phyloP scores from a whole-genome alignment of 140 eudicot genomes.

The Anethum foeniculum region DNA sequence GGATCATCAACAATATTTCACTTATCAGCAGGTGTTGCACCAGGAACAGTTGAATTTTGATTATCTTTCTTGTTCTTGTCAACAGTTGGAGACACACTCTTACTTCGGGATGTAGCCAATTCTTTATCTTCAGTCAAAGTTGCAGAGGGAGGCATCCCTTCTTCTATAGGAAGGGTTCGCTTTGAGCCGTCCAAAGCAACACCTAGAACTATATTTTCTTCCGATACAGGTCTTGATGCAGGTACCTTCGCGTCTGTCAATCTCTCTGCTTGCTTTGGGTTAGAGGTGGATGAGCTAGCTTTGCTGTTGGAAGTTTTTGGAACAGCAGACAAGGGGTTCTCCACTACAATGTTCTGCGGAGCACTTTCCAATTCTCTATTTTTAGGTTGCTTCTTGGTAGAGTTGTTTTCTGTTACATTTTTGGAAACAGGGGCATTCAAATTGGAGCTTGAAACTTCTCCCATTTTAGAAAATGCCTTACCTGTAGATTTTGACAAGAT shows the following conservation, averaged over 20 bases:
- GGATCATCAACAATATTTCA: constrained; percentile 14
- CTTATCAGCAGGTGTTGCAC: constrained; percentile 30
- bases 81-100: constrained; percentile 23
- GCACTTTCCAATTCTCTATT: constrained; percentile 13
- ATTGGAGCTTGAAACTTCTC: constrained; percentile 11
- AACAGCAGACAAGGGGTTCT: not conserved
- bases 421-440: not conserved
- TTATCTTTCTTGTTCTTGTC: constrained; percentile 60
- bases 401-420: constrained; percentile 5
- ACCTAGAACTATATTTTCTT: constrained; percentile 83
- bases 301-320: constrained; percentile 12
- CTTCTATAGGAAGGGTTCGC: constrained; percentile 88
- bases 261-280: constrained; percentile 26
- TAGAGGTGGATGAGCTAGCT: constrained; percentile 5
- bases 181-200: constrained; percentile 92
- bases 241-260: not conserved
- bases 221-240: constrained; percentile 46
- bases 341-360: not conserved
- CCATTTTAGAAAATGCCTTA: constrained; percentile 13
- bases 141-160: constrained; percentile 35
- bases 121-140: constrained; percentile 46
- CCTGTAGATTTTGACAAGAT: constrained; percentile 11
- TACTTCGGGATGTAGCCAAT: constrained; percentile 33
- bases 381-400: constrained; percentile 17
- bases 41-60: constrained; percentile 20